Base-by-base conservation (phyloP, 2,329 filamentous ascomycete species). In the Onygenales sp. region DNA sequence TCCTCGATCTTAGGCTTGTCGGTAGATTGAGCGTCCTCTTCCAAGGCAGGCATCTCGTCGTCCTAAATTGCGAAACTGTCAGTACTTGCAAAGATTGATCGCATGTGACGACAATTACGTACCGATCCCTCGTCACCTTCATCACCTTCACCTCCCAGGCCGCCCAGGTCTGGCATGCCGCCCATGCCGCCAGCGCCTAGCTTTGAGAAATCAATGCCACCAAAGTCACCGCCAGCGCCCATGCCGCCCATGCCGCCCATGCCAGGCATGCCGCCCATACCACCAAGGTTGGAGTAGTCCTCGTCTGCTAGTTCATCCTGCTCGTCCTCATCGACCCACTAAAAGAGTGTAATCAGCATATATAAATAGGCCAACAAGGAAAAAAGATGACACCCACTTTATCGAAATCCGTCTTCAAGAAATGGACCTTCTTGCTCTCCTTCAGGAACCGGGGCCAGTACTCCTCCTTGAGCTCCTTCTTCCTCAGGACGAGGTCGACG, bases 261-360 rank as follows among this genome's bases (percentile, higher is more conserved):
- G 43, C 61, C 68, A 53, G 58, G 70, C 64, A 60, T 79, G 51
- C 76, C 78, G 52, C 66, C 68, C 68, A 74, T 65, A 47, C 73
- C 82, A 59, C 81, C 85, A 62, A 75, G 72, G 60, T 73, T 70
- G 64, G 70, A 69, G 56, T 73, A 72, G 72, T 95, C 91, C 54
- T 95, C 90, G 60, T 94, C 89, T 48, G 82, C 78, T 56, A 82
- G 85, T 73, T 89, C 90, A 68, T 97, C 87, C 78, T 98, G 93
- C 82, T 98, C 93, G 69, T 98, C 91, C 82, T 96, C 89, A 63
- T 96, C 91, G 66, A 95, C 88, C 91, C 91, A 96, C 82, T 85
- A 56, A 33, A 48, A 5, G 9, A 17, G 21, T 11, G 35, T 8
- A 39, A 48, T 8, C 38, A 14, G 42, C 21, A 27, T 56, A 11